Conservation (phyloP, 2,329 filamentous ascomycete species). For the Hawksworthiomyces lignivorus region DNA sequence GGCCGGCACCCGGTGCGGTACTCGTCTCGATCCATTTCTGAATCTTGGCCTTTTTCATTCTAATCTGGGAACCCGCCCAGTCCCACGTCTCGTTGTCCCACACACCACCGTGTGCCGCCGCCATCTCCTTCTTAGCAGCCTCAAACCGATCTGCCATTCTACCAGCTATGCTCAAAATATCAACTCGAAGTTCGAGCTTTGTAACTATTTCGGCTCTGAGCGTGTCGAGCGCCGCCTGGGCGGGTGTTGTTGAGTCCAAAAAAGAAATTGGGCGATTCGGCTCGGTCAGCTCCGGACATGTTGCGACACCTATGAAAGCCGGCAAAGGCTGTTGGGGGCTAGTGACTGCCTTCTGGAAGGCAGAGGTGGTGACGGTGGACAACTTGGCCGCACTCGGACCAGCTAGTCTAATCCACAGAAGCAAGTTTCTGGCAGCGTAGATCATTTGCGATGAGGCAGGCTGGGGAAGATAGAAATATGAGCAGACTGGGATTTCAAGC, state of each 20-base stretch:
- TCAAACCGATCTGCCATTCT: too few relatives aligned
- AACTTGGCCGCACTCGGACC: neutral
- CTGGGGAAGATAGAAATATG: conserved; percentile 2
- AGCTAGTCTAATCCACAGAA: neutral
- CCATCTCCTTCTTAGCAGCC: neutral
- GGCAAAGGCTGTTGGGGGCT: neutral
- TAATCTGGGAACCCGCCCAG: too few relatives aligned
- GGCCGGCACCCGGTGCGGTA: too few relatives aligned
- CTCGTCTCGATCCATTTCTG: too few relatives aligned
- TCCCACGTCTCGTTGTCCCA: conserved; percentile 5
- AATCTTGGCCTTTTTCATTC: too few relatives aligned
- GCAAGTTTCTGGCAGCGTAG: neutral
- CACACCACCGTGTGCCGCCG: neutral
- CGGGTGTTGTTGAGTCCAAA: neutral
- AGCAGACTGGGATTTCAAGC: too few relatives aligned
- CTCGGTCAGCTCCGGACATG: neutral
- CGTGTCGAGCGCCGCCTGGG: conserved; percentile 4
- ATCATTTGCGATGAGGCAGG: neutral
- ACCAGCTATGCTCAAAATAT: too few relatives aligned
- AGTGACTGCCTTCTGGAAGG: too few relatives aligned
- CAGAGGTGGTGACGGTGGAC: too few relatives aligned
- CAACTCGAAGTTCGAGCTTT: neutral
- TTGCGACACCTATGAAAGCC: neutral
- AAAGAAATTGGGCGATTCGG: neutral
- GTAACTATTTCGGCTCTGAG: neutral